phyloP scores from a whole-genome alignment of 225 moss, liverwort and hornwort species.

The Marchantia polymorpha region DNA sequence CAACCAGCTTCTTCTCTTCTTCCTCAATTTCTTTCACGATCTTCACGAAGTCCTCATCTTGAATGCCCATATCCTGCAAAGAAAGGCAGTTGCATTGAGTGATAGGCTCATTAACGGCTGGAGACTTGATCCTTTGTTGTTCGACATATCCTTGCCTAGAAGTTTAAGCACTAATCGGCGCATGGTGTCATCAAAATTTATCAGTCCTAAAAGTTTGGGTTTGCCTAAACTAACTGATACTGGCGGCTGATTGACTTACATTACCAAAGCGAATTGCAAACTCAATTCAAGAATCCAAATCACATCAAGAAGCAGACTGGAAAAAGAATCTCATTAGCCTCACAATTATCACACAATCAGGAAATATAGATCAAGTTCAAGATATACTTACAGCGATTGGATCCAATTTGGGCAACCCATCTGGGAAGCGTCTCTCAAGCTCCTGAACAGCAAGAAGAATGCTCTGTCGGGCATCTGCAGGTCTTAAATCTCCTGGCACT shows the following conservation, averaged over 20 bases:
- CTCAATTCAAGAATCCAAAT: not conserved
- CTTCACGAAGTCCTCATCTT: slow-evolving; percentile 66
- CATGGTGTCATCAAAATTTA: too few species aligned
- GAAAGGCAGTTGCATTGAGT: not conserved
- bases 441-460: slow-evolving; percentile 92
- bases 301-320: not conserved
- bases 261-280: not conserved
- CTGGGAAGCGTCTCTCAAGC: slow-evolving; percentile 78
- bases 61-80: slow-evolving; percentile 89
- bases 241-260: not conserved
- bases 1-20: slow-evolving; percentile 74
- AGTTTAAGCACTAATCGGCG: too few species aligned
- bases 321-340: not conserved
- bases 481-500: slow-evolving; percentile 81
- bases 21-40: slow-evolving; percentile 71
- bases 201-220: too few species aligned
- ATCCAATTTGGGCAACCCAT: slow-evolving; percentile 89
- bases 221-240: not conserved
- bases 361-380: not conserved
- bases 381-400: slow-evolving; percentile 67
- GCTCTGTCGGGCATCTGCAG: slow-evolving; percentile 79
- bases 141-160: too few species aligned
- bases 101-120: not conserved
- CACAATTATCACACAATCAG: not conserved
- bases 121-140: too few species aligned